Conservation (phyloP, 177 flowering plant genomes). For the Vitis hybrid region DNA sequence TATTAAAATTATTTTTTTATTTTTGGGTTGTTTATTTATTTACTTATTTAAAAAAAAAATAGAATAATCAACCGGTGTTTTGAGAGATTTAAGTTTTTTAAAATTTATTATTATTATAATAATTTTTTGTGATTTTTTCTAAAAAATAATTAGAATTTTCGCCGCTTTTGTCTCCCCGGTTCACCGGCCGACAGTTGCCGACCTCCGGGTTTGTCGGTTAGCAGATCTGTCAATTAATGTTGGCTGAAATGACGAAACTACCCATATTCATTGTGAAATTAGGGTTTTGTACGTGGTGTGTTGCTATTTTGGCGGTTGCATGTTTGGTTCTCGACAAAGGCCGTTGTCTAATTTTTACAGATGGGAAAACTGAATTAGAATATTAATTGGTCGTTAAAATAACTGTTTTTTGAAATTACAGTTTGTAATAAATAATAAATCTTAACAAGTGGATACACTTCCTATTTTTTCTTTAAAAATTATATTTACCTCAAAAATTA, state of each 20-base stretch:
- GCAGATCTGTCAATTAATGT: slow-evolving; percentile 30
- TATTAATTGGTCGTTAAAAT: too few species aligned
- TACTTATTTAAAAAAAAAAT: not conserved
- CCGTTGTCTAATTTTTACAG: too few species aligned
- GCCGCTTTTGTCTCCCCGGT: slow-evolving; percentile 47
- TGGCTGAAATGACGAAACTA: slow-evolving; percentile 4
- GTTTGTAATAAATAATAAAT: too few species aligned
- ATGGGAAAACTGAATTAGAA: too few species aligned
- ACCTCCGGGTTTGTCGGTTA: slow-evolving; percentile 50
- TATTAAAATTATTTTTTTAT: slow-evolving; percentile 2
- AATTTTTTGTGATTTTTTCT: not conserved
- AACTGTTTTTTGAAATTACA: too few species aligned
- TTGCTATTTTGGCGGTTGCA: too few species aligned
- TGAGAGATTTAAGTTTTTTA: not conserved
- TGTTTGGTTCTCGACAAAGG: too few species aligned
- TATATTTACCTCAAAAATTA: too few species aligned
- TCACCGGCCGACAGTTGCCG: slow-evolving; percentile 68
- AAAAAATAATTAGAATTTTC: slow-evolving; percentile 17
- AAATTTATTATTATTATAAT: not conserved
- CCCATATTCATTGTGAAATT: slow-evolving; percentile 3
- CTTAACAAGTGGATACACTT: too few species aligned
- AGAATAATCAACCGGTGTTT: not conserved
- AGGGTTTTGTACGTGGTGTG: too few species aligned
- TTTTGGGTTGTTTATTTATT: not conserved
- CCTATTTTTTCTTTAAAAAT: too few species aligned